Base-by-base conservation (phyloP, 2,329 filamentous ascomycete genomes). In the Pseudogymnoascus sp. region DNA sequence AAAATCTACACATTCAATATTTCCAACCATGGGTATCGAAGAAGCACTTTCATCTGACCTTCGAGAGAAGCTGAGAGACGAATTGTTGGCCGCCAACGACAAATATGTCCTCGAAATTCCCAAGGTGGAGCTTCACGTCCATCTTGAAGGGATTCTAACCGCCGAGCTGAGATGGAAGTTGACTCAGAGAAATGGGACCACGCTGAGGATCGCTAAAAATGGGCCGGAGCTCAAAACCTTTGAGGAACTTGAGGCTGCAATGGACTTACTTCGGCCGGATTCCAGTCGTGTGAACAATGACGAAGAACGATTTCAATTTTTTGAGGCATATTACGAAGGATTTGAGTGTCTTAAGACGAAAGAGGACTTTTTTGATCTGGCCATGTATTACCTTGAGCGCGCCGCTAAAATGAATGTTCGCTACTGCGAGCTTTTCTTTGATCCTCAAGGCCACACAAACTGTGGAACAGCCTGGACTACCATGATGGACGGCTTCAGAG, bases 121-220 rank as follows among this genome's bases (percentile, higher is more conserved):
- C 64, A 92, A 92, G 77, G 87, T 86, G 74, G 89, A 92, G 73
- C 88, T 92, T 70, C 89, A 92, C 74, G 81, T 92, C 62, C 89
- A 92, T 71, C 79, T 92, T 18, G 89, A 92, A 74, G 89, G 89
- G 61, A 86, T 86, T 7, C 79, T 92, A 37, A 84, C 84, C 35
- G 87, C 88, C 1, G 75, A 79, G 60, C 77, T 90, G 33, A 82
- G 90, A 65, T 92, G 91, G 76, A 69, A 77, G 28, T 82, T 92
- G 6, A 85, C 88, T 5, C 71, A 76, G 36, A 83, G 83, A 68
- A 90, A 92, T 77, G 75, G 75, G 61, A 81, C 90, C 67, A 39
- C 75, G 1, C 78, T 91, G 3, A 83, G 83, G 2, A 28, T 47
- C n/a, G 41, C 41, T 6, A 47, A 47, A 47, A 47, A 47, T 47